Percentiles rank a stretch among this genome's conserved stretches.
Evolutionary conservation across 371 early-diverging fungal species (phyloP).

Genomic region (Blakeslea trispora): DNA sequence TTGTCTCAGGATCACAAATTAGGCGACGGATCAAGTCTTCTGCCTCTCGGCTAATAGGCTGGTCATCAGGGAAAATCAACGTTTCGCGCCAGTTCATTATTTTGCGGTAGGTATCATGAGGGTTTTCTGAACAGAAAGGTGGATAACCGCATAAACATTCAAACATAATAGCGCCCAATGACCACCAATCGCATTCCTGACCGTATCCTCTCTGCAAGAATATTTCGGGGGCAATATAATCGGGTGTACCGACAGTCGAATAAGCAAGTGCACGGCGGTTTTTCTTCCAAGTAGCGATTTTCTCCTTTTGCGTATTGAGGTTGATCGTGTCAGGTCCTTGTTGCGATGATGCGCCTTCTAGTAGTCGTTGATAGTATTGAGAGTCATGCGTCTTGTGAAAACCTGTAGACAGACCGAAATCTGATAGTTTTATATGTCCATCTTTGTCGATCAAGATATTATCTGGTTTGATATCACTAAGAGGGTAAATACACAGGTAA

Average conservation of each 20-base stretch:
- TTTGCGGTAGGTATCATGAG: conserved; percentile 97
- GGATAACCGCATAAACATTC: conserved; percentile 97
- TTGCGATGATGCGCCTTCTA: conserved; percentile 62
- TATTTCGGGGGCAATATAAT: conserved; percentile 98
- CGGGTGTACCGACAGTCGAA: conserved; percentile 97
- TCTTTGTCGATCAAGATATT: conserved; percentile 84
- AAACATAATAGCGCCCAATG: conserved; percentile 97
- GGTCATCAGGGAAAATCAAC: conserved; percentile 91
- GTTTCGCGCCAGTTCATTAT: conserved; percentile 94
- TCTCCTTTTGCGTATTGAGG: conserved; percentile 76
- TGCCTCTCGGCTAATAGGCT: conserved; percentile 87
- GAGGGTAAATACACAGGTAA: conserved; percentile 44
- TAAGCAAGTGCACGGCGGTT: conserved; percentile 89
- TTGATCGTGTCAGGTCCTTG: conserved; percentile 74
- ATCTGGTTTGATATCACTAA: conserved; percentile 87
- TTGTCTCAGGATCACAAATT: conserved; percentile 82
- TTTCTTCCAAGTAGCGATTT: conserved; percentile 96
- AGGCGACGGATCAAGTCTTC: conserved; percentile 91
- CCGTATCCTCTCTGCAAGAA: conserved; percentile 94
- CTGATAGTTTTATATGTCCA: conserved; percentile 91
- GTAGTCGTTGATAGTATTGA: conserved; percentile 82
- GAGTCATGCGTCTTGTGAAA: conserved; percentile 98
- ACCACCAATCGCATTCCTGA: conserved; percentile 99
- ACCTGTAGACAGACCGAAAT: conserved; percentile 98
- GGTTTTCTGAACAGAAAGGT: conserved; percentile 94